Evolutionary conservation across 2,329 filamentous ascomycete genomes (phyloP), one percentile per base, ranked within the genome.

Genomic region (Plenodomus lindquistii): DNA sequence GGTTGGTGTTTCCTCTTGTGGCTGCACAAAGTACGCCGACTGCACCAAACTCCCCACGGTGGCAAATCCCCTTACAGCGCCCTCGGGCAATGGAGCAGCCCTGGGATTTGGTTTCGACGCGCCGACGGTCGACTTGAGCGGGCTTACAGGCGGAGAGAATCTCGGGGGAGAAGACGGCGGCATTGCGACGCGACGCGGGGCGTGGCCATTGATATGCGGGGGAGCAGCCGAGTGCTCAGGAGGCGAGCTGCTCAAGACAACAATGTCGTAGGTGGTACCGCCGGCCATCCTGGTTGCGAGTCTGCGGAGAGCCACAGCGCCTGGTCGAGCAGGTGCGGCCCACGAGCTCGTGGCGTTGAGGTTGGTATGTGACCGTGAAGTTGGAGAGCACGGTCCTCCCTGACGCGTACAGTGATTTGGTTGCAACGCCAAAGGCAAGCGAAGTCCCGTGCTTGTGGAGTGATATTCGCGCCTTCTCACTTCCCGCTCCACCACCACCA

Each of bases 221-320:
- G 64, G 59, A 52, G 52, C 50, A 36, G 50, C 50, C 31, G 67
- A 15, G 65, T 17, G 70, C 69, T n/a, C 67, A 67, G 13, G 68
- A 71, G 70, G 70, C n/a, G 67, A 67, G 11, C 66, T 70, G 18
- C 63, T 67, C 7, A 73, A 50, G 3, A 66, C 52, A 11, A 66
- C 61, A 13, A 66, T 57, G 19, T 65, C 54, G 48, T 57, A 64
- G 38, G 55, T 47, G 35, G 48, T 53, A 48, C 57, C 59, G 50
- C 57, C 59, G 54, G 59, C 59, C 63, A 66, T 65, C 42, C 46
- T 37, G n/a, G 41, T 50, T 34, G 47, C 24, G 40, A 50, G 45
- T 44, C 52, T 41, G 20, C 31, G 35, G 16, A 16, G 21, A 54
- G 51, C 48, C 48, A 51, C 24, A 42, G 21, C 42, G 41, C 17